phyloP scores from a whole-genome alignment of 345 rosid species.

The Stellera chamaejasme region DNA sequence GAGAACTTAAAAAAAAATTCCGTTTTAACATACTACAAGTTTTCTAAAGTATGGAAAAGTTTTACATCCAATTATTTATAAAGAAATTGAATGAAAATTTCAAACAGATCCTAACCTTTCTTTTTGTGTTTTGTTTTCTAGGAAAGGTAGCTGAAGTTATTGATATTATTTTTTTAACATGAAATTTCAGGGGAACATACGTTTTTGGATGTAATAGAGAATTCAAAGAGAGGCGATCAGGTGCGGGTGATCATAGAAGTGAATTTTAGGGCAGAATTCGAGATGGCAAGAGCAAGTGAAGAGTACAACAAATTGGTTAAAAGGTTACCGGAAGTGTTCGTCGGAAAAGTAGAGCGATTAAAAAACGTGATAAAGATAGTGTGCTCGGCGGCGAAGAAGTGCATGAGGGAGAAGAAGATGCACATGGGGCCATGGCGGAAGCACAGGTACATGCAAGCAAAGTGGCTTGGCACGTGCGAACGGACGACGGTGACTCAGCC shows the following conservation, averaged over 20 bases:
- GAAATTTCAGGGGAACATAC: conserved; percentile 30
- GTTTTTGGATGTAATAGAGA: conserved; percentile 30
- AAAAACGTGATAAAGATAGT: conserved; percentile 24
- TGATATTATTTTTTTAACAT: no score
- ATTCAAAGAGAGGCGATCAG: conserved; percentile 25
- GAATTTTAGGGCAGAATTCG: conserved; percentile 39
- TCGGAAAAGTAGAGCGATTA: conserved; percentile 43
- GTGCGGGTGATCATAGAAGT: conserved; percentile 36
- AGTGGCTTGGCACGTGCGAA: conserved; percentile 36
- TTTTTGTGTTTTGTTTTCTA: no score
- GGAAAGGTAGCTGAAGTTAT: no score
- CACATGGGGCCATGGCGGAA: conserved; percentile 61
- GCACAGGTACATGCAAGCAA: conserved; percentile 46
- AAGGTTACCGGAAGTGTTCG: conserved; percentile 36
- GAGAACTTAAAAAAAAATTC: no score
- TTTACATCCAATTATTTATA: no score
- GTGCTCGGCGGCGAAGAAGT: conserved; percentile 43
- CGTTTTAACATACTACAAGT: no score
- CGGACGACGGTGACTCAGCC: conserved; percentile 17
- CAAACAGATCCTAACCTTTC: no score
- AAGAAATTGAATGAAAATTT: no score
- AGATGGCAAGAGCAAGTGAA: conserved; percentile 45
- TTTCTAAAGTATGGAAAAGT: no score
- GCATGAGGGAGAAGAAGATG: conserved; percentile 53
- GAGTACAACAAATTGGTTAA: conserved; percentile 30